A percentile compares a stretch with the other conserved stretches of the same genome.
phyloP scores from a whole-genome alignment of 2,329 filamentous ascomycete species.

The Apiospora hydei region DNA sequence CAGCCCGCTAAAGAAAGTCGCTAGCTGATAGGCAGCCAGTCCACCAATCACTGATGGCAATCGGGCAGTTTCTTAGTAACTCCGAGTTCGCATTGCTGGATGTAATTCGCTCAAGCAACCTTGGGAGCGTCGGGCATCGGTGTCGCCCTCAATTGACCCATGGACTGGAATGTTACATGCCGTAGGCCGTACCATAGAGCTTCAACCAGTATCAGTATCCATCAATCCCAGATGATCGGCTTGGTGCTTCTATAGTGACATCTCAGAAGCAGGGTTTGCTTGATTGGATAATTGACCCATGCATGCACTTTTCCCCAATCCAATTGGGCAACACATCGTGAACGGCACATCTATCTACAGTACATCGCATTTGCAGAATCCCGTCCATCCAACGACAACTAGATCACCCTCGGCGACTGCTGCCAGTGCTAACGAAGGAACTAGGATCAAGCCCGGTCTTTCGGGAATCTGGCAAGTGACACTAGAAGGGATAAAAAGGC shows the following conservation, averaged over 20 bases:
- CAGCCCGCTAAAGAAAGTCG: background rate
- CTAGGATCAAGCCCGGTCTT: slow-evolving; percentile 6
- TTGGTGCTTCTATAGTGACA: background rate
- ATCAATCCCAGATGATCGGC: background rate
- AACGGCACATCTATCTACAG: background rate
- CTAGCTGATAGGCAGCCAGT: background rate
- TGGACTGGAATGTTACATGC: background rate
- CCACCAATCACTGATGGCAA: background rate
- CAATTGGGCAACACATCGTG: background rate
- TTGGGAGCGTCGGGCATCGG: background rate
- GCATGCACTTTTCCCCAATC: background rate
- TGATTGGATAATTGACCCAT: background rate
- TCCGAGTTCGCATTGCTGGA: background rate
- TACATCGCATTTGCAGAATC: slow-evolving; percentile 6
- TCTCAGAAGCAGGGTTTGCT: background rate
- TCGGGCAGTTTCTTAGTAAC: background rate
- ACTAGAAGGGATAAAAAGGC: slow-evolving; percentile 2
- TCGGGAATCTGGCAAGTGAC: slow-evolving; percentile 8
- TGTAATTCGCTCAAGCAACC: slow-evolving; percentile 1
- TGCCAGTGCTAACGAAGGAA: background rate
- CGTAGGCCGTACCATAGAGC: background rate
- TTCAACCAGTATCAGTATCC: background rate
- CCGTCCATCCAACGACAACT: background rate
- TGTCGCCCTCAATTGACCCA: too few species aligned
- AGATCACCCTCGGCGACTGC: background rate